Evolutionary conservation across 768 basidiomycete species (phyloP).

Genomic region (Trametopsis cervina): DNA sequence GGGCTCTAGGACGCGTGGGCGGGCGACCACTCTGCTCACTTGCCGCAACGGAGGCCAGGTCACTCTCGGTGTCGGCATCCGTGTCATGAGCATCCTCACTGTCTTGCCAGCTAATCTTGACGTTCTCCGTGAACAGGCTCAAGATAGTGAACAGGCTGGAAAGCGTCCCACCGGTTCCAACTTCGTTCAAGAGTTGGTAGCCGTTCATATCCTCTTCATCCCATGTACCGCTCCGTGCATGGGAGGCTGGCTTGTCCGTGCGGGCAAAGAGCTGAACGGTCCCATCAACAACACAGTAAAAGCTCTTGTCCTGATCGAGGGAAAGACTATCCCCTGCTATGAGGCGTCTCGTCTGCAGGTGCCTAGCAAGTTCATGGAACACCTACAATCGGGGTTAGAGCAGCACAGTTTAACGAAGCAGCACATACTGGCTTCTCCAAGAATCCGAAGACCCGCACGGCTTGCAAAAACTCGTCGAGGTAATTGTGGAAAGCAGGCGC

Average conservation of each 20-base stretch:
- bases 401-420: neutral
- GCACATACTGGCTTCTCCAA: constrained; percentile 91
- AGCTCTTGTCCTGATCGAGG: constrained; percentile 87
- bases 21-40: constrained; percentile 9
- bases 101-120: constrained; percentile 89
- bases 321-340: constrained; percentile 94
- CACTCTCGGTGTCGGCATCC: constrained; percentile 14
- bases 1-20: constrained; percentile 15
- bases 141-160: constrained; percentile 97
- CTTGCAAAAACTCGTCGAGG: constrained; percentile 93
- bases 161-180: constrained; percentile 90
- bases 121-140: constrained; percentile 91
- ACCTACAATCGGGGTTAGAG: constrained; percentile 40
- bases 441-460: constrained; percentile 95
- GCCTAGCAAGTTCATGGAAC: constrained; percentile 94
- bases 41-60: constrained; percentile 5
- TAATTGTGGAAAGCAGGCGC: constrained; percentile 89
- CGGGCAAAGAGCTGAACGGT: constrained; percentile 88
- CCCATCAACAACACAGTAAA: constrained; percentile 99
- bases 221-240: constrained; percentile 48
- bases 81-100: constrained; percentile 27
- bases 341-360: constrained; percentile 90
- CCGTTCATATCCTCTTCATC: constrained; percentile 90
- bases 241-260: constrained; percentile 24
- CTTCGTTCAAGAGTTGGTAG: constrained; percentile 94